Conservation (phyloP, 2,329 filamentous ascomycete species). For the Neoscytalidium dimidiatum region DNA sequence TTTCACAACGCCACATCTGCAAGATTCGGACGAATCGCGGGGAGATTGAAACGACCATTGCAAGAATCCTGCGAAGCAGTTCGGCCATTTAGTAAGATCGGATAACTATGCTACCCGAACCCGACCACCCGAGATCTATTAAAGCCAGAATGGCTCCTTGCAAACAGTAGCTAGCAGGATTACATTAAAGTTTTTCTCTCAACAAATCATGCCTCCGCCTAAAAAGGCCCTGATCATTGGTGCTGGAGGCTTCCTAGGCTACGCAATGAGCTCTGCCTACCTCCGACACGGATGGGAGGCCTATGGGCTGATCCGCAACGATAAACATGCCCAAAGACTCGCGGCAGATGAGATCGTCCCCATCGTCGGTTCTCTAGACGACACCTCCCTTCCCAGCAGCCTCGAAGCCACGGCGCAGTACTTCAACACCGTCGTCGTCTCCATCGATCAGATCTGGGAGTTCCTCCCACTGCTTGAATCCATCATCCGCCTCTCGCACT, state of each 20-base stretch:
- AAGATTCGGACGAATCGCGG: too few species aligned
- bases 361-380: background rate
- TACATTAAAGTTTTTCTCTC: too few species aligned
- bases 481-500: background rate
- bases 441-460: background rate
- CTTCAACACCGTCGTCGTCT: background rate
- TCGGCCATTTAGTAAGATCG: background rate
- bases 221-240: background rate
- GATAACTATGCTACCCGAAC: background rate
- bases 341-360: background rate
- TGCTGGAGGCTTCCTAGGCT: background rate
- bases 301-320: background rate
- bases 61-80: background rate
- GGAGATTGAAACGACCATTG: too few species aligned
- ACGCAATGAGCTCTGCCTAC: background rate
- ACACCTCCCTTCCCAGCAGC: background rate
- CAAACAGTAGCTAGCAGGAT: too few species aligned
- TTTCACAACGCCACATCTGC: too few species aligned
- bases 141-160: background rate
- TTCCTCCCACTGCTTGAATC: background rate
- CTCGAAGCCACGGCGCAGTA: background rate
- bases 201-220: background rate
- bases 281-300: background rate
- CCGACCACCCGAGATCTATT: background rate
- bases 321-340: background rate